Percentiles rank a stretch among this genome's conserved stretches.
These are phyloP conservation scores for Aspergillus olivimuriae DNA, from an alignment of 495 filamentous ascomycete species.

Conservation along the genomic window DNA sequence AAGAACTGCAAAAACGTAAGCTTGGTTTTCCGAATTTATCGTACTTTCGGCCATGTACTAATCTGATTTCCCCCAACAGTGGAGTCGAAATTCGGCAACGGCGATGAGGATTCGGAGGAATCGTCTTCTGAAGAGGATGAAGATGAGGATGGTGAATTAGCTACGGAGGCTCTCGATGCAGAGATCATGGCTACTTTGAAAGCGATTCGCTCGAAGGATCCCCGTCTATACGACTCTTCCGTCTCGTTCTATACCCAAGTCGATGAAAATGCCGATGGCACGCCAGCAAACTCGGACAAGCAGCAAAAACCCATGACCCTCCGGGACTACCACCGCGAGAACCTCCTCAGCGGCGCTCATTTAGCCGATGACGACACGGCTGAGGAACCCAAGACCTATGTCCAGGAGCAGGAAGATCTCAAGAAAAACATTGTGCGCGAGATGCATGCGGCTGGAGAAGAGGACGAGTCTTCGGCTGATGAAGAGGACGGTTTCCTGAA, in stretches of 20 bases:
- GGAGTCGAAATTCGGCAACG: conserved; percentile 75
- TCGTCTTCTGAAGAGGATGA: conserved; percentile 70
- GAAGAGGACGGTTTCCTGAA: conserved; percentile 69
- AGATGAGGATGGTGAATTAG: conserved; percentile 82
- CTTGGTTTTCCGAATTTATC: conserved; percentile 11
- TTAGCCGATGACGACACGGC: conserved; percentile 45
- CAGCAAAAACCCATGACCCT: conserved; percentile 82
- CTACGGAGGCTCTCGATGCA: conserved; percentile 73
- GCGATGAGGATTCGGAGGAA: conserved; percentile 46
- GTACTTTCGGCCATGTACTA: conserved; percentile 3
- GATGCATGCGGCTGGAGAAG: conserved; percentile 57
- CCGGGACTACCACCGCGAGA: conserved; percentile 83
- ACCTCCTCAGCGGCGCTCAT: conserved; percentile 60
- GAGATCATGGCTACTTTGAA: conserved; percentile 78
- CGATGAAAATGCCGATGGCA: conserved; percentile 40
- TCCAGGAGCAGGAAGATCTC: conserved; percentile 76
- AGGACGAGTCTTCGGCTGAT: conserved; percentile 35
- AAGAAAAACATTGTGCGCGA: conserved; percentile 69
- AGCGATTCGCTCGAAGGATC: conserved; percentile 85
- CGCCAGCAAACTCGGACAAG: conserved; percentile 33
- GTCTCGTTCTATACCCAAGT: conserved; percentile 67
- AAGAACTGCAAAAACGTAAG: conserved; percentile 77
- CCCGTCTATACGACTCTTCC: conserved; percentile 76
- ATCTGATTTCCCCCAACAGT: conserved; percentile 43
- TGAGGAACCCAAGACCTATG: conserved; percentile 60